Conservation (phyloP, 75 land plant species). For the Azolla pinnata region DNA sequence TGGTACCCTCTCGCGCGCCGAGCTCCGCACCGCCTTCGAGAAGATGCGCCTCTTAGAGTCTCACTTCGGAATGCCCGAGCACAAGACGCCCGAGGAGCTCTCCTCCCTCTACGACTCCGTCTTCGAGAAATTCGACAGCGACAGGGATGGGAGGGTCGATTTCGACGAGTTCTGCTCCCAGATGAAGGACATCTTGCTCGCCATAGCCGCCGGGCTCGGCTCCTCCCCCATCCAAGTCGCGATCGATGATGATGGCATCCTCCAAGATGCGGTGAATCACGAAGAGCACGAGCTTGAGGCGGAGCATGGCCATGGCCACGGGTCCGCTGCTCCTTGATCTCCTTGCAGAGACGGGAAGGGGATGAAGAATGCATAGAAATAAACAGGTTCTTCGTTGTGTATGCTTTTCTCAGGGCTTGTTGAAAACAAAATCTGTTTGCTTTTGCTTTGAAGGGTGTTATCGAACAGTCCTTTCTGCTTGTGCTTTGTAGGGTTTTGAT, state of each 20-base stretch:
- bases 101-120: conserved; percentile 43
- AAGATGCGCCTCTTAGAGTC: conserved; percentile 47
- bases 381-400: no score
- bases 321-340: no score
- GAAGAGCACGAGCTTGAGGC: no score
- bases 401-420: no score
- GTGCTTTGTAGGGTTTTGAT: no score
- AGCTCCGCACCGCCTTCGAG: conserved; percentile 68
- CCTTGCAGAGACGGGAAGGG: no score
- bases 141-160: conserved; percentile 34
- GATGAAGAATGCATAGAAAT: no score
- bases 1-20: conserved; percentile 55
- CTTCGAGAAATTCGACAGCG: conserved; percentile 42
- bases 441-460: no score
- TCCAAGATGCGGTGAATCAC: conserved; percentile 29
- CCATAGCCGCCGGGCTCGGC: conserved; percentile 51
- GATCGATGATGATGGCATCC: conserved; percentile 35
- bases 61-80: conserved; percentile 45
- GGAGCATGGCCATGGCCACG: no score
- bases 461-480: no score
- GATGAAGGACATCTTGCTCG: conserved; percentile 39
- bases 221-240: conserved; percentile 31
- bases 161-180: conserved; percentile 24
- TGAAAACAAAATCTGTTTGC: no score
- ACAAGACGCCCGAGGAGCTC: conserved; percentile 42